Evolutionary conservation across 192 early-diverging fungal genomes (phyloP), one percentile per base, ranked within the genome.

Genomic region (Mortierella antarctica): DNA sequence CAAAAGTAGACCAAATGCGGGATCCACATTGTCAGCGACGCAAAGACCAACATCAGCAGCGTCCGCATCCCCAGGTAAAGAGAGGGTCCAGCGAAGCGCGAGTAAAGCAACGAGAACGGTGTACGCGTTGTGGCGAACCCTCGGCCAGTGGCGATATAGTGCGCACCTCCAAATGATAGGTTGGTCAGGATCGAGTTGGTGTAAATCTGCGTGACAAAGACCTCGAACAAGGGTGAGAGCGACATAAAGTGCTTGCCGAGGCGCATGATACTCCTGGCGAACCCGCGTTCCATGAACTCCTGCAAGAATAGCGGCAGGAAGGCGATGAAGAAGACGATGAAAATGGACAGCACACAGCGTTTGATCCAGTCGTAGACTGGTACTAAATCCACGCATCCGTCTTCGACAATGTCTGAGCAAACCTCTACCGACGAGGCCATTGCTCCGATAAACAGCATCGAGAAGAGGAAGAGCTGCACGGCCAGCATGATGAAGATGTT

Each of bases 401-500:
- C 91, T 5, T 90, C 78, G 44, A 86, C 85, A 52, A 83, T 82
- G 41, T 90, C 87, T 5, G 77, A 68, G 71, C 94, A 94, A 39
- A 89, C 63, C 11, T 82, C 68, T 10, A 91, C 82, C 1, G 91
- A 89, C 17, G 85, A 73, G 52, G 89, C 89, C 90, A 94, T 90
- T 10, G 92, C 80, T 40, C 89, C 92, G 53, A 95, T 89, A 78
- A 93, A 90, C 67, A 96, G 82, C 65, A 95, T 88, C 42, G 89
- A 90, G 73, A 92, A 77, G 86, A 96, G 88, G 80, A 95, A 95
- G 54, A 96, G 86, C 68, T 94, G 92, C 41, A 96, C 86, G 8
- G 95, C 89, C 62, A 92, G 83, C 87, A 93, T 92, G 65, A 94
- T 94, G 73, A 96, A 92, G 55, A 95, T 91, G 83, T 96, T 95